These are phyloP conservation scores for Trametes polyzona DNA, from an alignment of 1,284 basidiomycete genomes.

Conservation along the genomic window DNA sequence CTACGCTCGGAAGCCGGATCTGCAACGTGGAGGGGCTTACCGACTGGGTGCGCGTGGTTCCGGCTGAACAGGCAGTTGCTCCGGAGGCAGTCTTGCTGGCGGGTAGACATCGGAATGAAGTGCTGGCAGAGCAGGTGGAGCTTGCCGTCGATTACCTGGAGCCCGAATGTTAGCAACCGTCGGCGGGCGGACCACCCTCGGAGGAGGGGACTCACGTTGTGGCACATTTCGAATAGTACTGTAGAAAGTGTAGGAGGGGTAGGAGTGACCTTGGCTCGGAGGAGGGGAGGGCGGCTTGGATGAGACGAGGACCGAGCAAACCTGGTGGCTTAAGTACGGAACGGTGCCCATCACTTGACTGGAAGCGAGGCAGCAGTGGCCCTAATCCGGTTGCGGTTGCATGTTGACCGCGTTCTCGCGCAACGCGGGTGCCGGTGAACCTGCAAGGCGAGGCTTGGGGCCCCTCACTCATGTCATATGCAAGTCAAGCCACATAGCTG, in stretches of 20 bases:
- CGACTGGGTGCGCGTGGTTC: constrained; percentile 59
- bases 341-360: constrained; percentile 33
- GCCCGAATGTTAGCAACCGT: constrained; percentile 15
- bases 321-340: constrained; percentile 24
- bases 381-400: constrained; percentile 34
- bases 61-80: constrained; percentile 72
- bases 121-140: constrained; percentile 75
- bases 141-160: constrained; percentile 77
- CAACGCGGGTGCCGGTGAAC: constrained; percentile 34
- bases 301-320: constrained; percentile 6
- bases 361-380: constrained; percentile 32
- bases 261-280: constrained; percentile 23
- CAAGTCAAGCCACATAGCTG: constrained; percentile 30
- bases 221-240: constrained; percentile 59
- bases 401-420: constrained; percentile 37
- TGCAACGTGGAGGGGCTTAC: constrained; percentile 41
- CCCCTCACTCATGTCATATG: constrained; percentile 35
- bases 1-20: not conserved
- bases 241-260: constrained; percentile 8
- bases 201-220: constrained; percentile 70
- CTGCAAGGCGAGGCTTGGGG: constrained; percentile 38
- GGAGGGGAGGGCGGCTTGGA: constrained; percentile 22
- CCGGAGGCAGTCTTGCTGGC: constrained; percentile 66
- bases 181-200: not conserved
- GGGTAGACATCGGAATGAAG: constrained; percentile 75